phyloP scores from a whole-genome alignment of 2,329 filamentous ascomycete genomes.

The Berkeleyomyces basicola region DNA sequence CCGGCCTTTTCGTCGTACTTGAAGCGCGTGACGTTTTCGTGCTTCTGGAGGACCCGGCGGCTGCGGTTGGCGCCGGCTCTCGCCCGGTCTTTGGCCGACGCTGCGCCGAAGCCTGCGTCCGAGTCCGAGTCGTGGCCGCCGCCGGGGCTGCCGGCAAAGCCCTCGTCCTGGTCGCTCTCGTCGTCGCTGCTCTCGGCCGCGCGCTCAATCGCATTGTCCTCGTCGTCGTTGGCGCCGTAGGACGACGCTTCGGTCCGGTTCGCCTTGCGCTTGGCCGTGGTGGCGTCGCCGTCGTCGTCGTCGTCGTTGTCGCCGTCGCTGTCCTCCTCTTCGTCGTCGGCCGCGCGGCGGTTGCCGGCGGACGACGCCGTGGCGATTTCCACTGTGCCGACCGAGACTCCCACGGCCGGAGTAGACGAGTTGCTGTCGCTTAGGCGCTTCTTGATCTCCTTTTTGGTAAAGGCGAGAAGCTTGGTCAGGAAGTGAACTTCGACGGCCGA shows the following conservation, averaged over 20 bases:
- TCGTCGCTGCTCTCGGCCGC: conserved; percentile 38
- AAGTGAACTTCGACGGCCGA: conserved; percentile 67
- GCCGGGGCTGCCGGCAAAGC: conserved; percentile 33
- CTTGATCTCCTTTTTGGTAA: conserved; percentile 66
- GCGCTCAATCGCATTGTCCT: conserved; percentile 59
- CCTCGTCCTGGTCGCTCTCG: conserved; percentile 34
- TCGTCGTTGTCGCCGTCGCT: conserved; percentile 57
- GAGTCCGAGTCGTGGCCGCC: conserved; percentile 22
- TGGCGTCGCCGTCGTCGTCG: conserved; percentile 66
- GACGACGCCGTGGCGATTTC: conserved; percentile 30
- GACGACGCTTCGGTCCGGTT: conserved; percentile 71
- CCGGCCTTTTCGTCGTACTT: conserved; percentile 60
- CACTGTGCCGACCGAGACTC: conserved; percentile 34
- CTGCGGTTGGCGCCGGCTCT: conserved; percentile 29
- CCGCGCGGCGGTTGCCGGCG: conserved; percentile 23
- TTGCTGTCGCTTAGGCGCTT: conserved; percentile 52
- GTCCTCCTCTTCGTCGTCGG: conserved; percentile 46
- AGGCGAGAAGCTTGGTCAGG: conserved; percentile 50
- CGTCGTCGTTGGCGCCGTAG: conserved; percentile 85
- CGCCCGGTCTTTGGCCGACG: conserved; percentile 19
- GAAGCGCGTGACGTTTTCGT: conserved; percentile 56
- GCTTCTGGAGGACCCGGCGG: conserved; percentile 45
- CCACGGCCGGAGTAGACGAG: conserved; percentile 61
- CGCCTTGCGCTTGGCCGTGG: conserved; percentile 52
- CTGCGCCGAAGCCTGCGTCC: conserved; percentile 14